Evolutionary conservation across 2,329 filamentous ascomycete genomes (phyloP).

Genomic region (Seiridium unicorne): DNA sequence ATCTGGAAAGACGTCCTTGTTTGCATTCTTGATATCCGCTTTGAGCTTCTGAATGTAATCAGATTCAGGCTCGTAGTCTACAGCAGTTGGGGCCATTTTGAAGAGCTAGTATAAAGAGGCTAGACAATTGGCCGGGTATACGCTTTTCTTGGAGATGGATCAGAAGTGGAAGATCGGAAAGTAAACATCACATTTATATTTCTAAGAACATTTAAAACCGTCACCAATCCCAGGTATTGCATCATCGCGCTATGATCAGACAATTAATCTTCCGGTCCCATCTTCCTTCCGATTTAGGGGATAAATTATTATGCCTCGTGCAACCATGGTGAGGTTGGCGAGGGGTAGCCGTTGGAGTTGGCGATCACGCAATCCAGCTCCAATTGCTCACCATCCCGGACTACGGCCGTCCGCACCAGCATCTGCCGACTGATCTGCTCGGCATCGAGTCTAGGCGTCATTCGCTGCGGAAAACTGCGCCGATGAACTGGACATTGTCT

Average conservation of each 20-base stretch:
- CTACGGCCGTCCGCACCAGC: not conserved
- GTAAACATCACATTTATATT: not conserved
- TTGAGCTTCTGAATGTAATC: conserved; percentile 7
- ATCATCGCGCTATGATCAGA: conserved; percentile 3
- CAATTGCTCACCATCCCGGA: conserved; percentile 9
- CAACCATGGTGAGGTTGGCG: not conserved
- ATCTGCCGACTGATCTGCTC: conserved; percentile 2
- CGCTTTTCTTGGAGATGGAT: not conserved
- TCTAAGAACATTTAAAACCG: not conserved
- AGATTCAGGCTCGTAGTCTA: not conserved
- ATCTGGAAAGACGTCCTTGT: conserved; percentile 7
- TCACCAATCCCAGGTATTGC: conserved; percentile 2
- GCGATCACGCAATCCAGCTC: conserved; percentile 8
- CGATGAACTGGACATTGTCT: no score
- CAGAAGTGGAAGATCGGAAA: not conserved
- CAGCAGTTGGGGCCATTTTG: conserved; percentile 8
- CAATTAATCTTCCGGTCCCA: not conserved
- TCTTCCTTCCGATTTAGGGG: conserved; percentile 4
- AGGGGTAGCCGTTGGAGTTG: conserved; percentile 1
- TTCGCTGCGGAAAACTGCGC: not conserved
- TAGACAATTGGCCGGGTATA: not conserved
- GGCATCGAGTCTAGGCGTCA: not conserved
- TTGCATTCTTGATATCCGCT: not conserved
- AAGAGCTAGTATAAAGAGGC: not conserved
- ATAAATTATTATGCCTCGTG: no score